Conservation (phyloP, 257 asterid genomes). For the Osmanthus fragrans region DNA sequence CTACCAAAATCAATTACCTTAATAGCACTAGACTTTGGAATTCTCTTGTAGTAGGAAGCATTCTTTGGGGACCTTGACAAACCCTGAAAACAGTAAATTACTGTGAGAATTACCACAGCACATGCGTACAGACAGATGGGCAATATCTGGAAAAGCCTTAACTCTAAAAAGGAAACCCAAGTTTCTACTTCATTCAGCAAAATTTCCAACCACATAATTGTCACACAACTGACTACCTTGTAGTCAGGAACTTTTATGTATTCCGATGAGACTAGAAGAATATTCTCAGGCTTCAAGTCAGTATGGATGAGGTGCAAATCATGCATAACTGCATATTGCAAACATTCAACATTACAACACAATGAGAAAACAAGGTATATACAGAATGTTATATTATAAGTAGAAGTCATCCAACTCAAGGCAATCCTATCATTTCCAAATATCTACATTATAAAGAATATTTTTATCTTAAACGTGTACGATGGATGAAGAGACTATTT, state of each 20-base stretch:
- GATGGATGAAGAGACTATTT: constrained; percentile 48
- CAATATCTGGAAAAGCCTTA: not conserved
- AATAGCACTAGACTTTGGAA: constrained; percentile 86
- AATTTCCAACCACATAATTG: not conserved
- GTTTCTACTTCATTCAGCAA: not conserved
- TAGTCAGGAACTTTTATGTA: constrained; percentile 76
- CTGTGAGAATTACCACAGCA: not conserved
- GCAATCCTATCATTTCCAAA: not conserved
- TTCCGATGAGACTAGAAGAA: constrained; percentile 82
- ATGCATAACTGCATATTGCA: constrained; percentile 75
- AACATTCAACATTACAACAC: not conserved
- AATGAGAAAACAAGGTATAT: not conserved
- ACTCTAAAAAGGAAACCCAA: not conserved
- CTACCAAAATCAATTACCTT: constrained; percentile 91
- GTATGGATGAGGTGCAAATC: constrained; percentile 88
- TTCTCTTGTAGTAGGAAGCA: constrained; percentile 58
- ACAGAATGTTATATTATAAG: not conserved
- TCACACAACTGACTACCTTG: constrained; percentile 51
- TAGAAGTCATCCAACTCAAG: not conserved
- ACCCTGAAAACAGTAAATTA: constrained; percentile 38
- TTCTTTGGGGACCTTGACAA: constrained; percentile 66
- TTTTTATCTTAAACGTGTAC: constrained; percentile 1
- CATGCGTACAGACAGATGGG: no score
- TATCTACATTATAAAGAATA: not conserved
- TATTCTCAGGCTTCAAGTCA: constrained; percentile 94